These are phyloP conservation scores for Debaryomyces robertsiae DNA, from an alignment of 1,139 yeast genomes.

Conservation along the genomic window DNA sequence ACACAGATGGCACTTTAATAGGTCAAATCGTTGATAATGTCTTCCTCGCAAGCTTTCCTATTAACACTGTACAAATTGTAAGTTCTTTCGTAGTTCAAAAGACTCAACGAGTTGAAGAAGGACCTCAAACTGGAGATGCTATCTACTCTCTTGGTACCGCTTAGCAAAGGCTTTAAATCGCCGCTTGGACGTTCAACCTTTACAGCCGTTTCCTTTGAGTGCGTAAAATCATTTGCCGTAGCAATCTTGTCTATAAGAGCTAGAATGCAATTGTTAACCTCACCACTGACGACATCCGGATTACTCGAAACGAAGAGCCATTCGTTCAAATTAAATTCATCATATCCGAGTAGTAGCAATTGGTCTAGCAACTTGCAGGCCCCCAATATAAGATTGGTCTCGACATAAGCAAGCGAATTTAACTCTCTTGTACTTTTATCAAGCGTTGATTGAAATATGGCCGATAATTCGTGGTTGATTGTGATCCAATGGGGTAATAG, in stretches of 20 bases:
- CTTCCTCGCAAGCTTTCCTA: slow-evolving; percentile 49
- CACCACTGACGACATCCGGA: slow-evolving; percentile 59
- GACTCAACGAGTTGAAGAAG: slow-evolving; percentile 72
- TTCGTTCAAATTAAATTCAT: slow-evolving; percentile 78
- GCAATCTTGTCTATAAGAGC: slow-evolving; percentile 55
- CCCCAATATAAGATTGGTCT: slow-evolving; percentile 49
- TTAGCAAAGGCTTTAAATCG: slow-evolving; percentile 47
- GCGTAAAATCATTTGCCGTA: slow-evolving; percentile 40
- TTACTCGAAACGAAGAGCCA: slow-evolving; percentile 85
- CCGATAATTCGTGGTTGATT: slow-evolving; percentile 61
- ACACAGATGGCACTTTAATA: slow-evolving; percentile 1
- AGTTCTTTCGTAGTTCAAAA: slow-evolving; percentile 70
- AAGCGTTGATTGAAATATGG: slow-evolving; percentile 49
- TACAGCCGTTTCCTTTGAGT: slow-evolving; percentile 37
- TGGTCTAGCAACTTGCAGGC: slow-evolving; percentile 81
- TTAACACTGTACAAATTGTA: slow-evolving; percentile 60
- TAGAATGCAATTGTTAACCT: slow-evolving; percentile 31
- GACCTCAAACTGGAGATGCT: slow-evolving; percentile 58
- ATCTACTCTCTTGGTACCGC: slow-evolving; percentile 44
- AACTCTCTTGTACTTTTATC: slow-evolving; percentile 33
- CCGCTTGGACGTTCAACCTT: slow-evolving; percentile 25
- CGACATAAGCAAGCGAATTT: slow-evolving; percentile 36
- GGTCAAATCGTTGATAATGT: slow-evolving; percentile 52
- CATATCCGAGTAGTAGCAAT: slow-evolving; percentile 63
- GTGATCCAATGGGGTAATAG: slow-evolving; percentile 72